phyloP scores from a whole-genome alignment of 2,329 filamentous ascomycete species.

The Neobulgaria alba region DNA sequence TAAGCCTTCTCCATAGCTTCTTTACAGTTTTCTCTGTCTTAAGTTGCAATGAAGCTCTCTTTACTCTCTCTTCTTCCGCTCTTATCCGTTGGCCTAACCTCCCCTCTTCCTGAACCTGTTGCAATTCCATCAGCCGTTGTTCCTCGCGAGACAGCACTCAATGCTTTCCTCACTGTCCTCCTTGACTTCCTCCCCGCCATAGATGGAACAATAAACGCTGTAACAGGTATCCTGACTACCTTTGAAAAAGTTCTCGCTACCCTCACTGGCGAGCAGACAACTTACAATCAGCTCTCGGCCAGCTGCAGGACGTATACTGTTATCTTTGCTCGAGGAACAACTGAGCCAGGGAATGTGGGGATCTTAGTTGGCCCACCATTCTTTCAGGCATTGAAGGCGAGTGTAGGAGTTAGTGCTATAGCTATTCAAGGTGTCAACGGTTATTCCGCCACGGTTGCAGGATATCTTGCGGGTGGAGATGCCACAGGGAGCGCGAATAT shows the following conservation, averaged over 20 bases:
- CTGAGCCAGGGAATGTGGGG: constrained; percentile 39
- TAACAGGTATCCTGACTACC: constrained; percentile 15
- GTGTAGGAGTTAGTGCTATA: constrained; percentile 15
- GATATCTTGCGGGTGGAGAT: constrained; percentile 2
- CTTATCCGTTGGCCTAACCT: not conserved
- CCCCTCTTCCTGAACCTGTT: not conserved
- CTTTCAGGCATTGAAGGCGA: constrained; percentile 21
- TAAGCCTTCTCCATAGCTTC: too few species aligned
- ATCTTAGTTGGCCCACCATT: constrained; percentile 28
- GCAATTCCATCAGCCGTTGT: not conserved
- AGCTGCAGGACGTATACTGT: constrained; percentile 31
- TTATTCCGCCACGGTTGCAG: constrained; percentile 22
- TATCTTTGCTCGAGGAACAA: constrained; percentile 40
- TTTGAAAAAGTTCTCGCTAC: constrained; percentile 18
- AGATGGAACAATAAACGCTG: constrained; percentile 12
- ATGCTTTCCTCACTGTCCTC: constrained; percentile 5
- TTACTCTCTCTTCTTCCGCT: not conserved
- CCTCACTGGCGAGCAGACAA: constrained; percentile 17
- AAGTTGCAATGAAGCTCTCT: constrained; percentile 2
- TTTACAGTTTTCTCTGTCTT: too few species aligned
- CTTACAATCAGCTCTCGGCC: constrained; percentile 21
- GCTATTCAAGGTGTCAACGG: constrained; percentile 27
- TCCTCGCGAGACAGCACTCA: constrained; percentile 5
- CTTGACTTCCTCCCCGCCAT: constrained; percentile 17
- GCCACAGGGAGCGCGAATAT: not conserved